Evolutionary conservation across 768 basidiomycete genomes (phyloP).

Genomic region (Baorangia bicolor): DNA sequence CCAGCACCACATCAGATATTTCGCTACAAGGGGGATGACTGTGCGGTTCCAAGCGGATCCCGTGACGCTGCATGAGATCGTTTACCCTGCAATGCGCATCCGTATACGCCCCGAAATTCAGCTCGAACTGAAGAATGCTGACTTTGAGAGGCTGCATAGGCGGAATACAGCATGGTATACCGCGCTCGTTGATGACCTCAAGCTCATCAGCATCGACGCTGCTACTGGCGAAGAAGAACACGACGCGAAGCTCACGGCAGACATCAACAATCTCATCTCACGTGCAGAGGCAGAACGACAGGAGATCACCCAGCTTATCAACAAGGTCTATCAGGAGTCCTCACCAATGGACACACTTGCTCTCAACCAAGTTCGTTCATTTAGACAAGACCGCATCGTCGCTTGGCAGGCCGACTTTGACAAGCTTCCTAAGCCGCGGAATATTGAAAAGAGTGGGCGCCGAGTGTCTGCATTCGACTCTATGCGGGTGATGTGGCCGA

Average conservation of each 20-base stretch:
- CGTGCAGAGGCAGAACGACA: conserved; percentile 74
- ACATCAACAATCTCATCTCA: conserved; percentile 65
- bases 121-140: conserved; percentile 87
- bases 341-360: conserved; percentile 82
- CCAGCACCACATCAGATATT: conserved; percentile 89
- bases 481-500: conserved; percentile 71
- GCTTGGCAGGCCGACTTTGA: conserved; percentile 97
- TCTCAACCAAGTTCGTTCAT: conserved; percentile 80
- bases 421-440: conserved; percentile 71
- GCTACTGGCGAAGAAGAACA: conserved; percentile 75
- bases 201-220: conserved; percentile 73
- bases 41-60: conserved; percentile 87
- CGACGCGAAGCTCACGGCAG: conserved; percentile 58
- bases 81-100: conserved; percentile 86
- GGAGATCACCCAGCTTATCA: conserved; percentile 71
- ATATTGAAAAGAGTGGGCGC: conserved; percentile 50
- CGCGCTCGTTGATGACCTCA: conserved; percentile 72
- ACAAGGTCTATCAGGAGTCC: conserved; percentile 78
- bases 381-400: conserved; percentile 89
- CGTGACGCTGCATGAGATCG: conserved; percentile 78
- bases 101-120: conserved; percentile 85
- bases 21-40: conserved; percentile 79
- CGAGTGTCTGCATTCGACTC: conserved; percentile 66
- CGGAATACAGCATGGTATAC: conserved; percentile 76
- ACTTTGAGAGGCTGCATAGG: conserved; percentile 73